These are phyloP conservation scores for Peterozyma xylosa DNA, from an alignment of 805 yeast species.

Conservation along the genomic window DNA sequence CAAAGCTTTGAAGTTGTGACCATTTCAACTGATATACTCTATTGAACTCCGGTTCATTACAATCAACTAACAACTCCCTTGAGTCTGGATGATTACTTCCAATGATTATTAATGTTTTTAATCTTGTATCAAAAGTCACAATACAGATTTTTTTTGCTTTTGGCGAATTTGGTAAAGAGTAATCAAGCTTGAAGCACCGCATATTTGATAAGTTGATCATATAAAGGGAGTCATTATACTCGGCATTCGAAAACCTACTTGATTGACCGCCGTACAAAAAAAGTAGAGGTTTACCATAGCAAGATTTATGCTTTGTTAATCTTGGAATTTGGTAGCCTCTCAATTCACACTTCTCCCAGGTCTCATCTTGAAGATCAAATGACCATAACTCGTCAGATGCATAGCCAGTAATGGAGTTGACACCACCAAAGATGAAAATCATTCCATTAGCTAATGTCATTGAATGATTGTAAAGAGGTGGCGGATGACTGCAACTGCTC, in stretches of 20 bases:
- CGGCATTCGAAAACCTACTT: not conserved
- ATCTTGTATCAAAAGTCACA: constrained; percentile 1
- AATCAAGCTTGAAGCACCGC: not conserved
- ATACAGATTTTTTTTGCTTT: not conserved
- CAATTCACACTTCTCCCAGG: not conserved
- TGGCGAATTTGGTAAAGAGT: not conserved
- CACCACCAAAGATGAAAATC: constrained; percentile 3
- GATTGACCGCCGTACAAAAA: constrained; percentile 1
- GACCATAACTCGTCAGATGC: constrained; percentile 1
- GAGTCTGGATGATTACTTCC: not conserved
- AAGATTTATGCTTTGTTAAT: not conserved
- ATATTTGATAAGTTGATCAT: not conserved
- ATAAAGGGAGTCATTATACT: not conserved
- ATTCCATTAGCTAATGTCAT: not conserved
- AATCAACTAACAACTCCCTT: constrained; percentile 2
- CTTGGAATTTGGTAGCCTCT: not conserved
- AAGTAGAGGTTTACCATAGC: not conserved
- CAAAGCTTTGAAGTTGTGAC: not conserved
- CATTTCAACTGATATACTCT: constrained; percentile 3
- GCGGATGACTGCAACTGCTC: not conserved
- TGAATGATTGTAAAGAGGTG: not conserved
- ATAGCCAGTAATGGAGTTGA: not conserved
- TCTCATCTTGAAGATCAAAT: constrained; percentile 1
- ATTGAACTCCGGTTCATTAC: constrained; percentile 4
- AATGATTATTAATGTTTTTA: constrained; percentile 2